phyloP scores from a whole-genome alignment of 148 eudicot species.

The Cornus controversa region DNA sequence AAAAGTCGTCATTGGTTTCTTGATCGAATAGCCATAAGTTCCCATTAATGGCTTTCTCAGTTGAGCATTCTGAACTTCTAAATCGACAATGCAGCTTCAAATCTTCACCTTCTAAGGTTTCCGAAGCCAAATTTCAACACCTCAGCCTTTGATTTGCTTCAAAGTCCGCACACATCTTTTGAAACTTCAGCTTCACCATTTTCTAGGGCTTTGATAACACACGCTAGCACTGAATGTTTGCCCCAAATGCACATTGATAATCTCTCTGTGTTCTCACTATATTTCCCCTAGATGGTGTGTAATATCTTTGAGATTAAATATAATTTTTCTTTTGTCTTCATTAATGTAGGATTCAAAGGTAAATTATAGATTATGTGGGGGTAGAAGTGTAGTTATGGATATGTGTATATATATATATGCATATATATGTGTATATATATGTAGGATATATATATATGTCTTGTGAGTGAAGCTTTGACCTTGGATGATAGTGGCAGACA shows the following conservation, averaged over 20 bases:
- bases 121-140: background rate
- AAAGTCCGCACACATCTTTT: background rate
- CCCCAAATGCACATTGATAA: too few species aligned
- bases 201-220: conserved; percentile 19
- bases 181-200: background rate
- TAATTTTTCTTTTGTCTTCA: too few species aligned
- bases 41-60: background rate
- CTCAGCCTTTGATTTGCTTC: background rate
- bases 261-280: background rate
- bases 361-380: too few species aligned
- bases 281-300: background rate
- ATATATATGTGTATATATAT: too few species aligned
- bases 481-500: too few species aligned
- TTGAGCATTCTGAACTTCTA: background rate
- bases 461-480: too few species aligned
- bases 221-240: too few species aligned
- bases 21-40: background rate
- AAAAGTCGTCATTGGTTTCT: conserved; percentile 16
- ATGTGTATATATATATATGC: too few species aligned
- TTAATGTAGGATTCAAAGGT: too few species aligned
- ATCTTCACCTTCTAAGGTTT: background rate
- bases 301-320: too few species aligned
- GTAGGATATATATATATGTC: too few species aligned
- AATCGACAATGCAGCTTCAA: conserved; percentile 16
- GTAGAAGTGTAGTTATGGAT: too few species aligned